Conservation (phyloP, 345 rosid species). For the Cardamine chenopodiifolia region DNA sequence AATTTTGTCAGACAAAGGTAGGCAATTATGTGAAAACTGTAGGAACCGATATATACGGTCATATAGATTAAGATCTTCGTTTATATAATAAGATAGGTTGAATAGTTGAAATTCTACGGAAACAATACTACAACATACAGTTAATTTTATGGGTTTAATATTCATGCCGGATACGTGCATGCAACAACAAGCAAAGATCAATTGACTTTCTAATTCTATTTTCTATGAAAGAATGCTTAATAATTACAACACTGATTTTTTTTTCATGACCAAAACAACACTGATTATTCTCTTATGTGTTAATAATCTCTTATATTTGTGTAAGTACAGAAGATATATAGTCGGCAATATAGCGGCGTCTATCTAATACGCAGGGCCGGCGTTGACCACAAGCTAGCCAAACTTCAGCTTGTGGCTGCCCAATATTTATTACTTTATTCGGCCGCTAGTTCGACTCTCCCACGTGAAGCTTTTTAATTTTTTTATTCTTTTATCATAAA, state of each 20-base stretch:
- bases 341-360: not conserved
- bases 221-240: not conserved
- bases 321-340: not conserved
- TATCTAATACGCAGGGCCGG: not conserved
- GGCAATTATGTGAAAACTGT: not conserved
- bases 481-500: too few species aligned
- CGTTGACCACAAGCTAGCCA: too few species aligned
- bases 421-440: too few species aligned
- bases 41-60: slow-evolving; percentile 2
- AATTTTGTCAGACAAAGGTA: not conserved
- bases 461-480: too few species aligned
- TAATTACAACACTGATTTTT: too few species aligned
- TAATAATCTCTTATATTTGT: not conserved
- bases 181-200: not conserved
- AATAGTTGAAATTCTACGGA: not conserved
- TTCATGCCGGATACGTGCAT: slow-evolving; percentile 3
- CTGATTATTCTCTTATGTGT: not conserved
- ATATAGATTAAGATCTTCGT: slow-evolving; percentile 19
- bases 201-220: not conserved
- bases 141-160: slow-evolving; percentile 8
- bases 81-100: not conserved
- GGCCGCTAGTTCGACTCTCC: too few species aligned
- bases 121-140: not conserved
- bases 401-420: too few species aligned
- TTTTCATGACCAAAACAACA: not conserved